These are phyloP conservation scores for Malus orientalis DNA, from an alignment of 306 rosid genomes.

Conservation along the genomic window DNA sequence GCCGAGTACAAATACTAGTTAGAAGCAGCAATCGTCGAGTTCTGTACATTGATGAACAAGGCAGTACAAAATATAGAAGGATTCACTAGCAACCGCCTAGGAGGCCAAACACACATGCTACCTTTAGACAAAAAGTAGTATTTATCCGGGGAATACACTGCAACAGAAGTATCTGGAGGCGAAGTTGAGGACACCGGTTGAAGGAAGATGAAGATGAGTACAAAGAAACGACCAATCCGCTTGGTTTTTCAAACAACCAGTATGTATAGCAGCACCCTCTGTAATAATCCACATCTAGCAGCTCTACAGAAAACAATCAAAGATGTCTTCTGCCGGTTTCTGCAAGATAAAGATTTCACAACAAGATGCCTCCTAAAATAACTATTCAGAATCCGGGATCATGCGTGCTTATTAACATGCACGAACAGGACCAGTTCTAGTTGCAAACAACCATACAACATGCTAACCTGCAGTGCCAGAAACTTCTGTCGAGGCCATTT, in stretches of 20 bases:
- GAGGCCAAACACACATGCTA: conserved; percentile 8
- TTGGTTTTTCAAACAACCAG: conserved; percentile 4
- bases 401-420: conserved; percentile 15
- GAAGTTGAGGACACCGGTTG: not conserved
- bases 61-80: conserved; percentile 1
- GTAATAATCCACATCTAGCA: conserved; percentile 22
- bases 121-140: not conserved
- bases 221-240: conserved; percentile 16
- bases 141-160: not conserved
- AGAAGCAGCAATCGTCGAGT: not conserved
- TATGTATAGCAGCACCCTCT: not conserved
- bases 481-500: conserved; percentile 30
- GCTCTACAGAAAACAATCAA: conserved; percentile 15
- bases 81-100: conserved; percentile 1
- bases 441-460: conserved; percentile 9
- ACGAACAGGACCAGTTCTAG: conserved; percentile 18
- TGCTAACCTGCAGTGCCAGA: conserved; percentile 42
- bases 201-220: not conserved
- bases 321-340: conserved; percentile 18
- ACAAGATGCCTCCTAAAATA: conserved; percentile 24
- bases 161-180: not conserved
- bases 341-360: conserved; percentile 16
- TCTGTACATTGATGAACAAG: conserved; percentile 26
- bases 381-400: conserved; percentile 18
- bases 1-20: not conserved